Evolutionary conservation across 371 early-diverging fungal genomes (phyloP).

Genomic region (Chytridiales sp.): DNA sequence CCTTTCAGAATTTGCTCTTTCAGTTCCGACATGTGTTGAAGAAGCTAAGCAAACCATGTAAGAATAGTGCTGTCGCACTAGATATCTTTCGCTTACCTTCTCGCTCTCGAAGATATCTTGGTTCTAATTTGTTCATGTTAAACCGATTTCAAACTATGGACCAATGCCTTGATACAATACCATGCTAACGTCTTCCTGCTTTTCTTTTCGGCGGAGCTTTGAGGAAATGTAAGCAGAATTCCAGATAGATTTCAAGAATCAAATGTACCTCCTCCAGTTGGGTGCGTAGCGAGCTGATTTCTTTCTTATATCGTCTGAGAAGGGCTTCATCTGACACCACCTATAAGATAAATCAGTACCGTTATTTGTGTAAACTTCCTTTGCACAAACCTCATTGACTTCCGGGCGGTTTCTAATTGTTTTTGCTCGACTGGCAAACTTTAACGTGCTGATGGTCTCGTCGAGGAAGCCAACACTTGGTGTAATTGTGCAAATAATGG

Average conservation of each 20-base stretch:
- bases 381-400: slow-evolving; percentile 55
- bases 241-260: background rate
- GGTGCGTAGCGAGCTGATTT: slow-evolving; percentile 51
- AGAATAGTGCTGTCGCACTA: too few relatives aligned
- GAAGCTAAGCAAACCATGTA: too few relatives aligned
- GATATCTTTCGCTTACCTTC: too few relatives aligned
- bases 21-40: too few relatives aligned
- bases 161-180: too few relatives aligned
- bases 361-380: background rate
- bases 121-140: background rate
- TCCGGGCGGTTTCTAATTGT: slow-evolving; percentile 65
- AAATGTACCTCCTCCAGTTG: slow-evolving; percentile 43
- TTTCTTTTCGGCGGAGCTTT: slow-evolving; percentile 2
- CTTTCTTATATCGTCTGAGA: slow-evolving; percentile 48
- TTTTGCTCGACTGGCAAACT: slow-evolving; percentile 74
- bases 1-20: too few relatives aligned
- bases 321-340: slow-evolving; percentile 58
- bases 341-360: slow-evolving; percentile 10
- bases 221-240: background rate
- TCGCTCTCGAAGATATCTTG: background rate
- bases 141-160: too few relatives aligned
- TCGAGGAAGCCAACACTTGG: slow-evolving; percentile 55
- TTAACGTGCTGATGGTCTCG: slow-evolving; percentile 65
- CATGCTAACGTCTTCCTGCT: slow-evolving; percentile 2
- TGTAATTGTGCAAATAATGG: slow-evolving; percentile 72